phyloP scores from a whole-genome alignment of 106 monocot genomes.

The Allium fistulosum region DNA sequence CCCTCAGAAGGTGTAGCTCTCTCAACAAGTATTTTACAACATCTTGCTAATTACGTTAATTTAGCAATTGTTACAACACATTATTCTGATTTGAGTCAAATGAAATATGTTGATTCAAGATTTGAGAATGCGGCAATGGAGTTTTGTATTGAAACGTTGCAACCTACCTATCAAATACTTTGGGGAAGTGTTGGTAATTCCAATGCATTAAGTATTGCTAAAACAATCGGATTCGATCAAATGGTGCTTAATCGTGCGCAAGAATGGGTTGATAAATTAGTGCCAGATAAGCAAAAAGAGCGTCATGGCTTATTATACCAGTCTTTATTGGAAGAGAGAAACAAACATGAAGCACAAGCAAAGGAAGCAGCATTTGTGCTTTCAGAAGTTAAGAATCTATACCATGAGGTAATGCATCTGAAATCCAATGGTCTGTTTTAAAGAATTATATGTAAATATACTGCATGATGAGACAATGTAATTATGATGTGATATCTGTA shows the following conservation, averaged over 20 bases:
- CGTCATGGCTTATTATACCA: conserved; percentile 69
- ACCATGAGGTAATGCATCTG: conserved; percentile 41
- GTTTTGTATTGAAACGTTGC: conserved; percentile 59
- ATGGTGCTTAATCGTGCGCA: conserved; percentile 56
- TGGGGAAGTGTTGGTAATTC: conserved; percentile 90
- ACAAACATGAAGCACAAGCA: conserved; percentile 46
- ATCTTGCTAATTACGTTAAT: conserved; percentile 39
- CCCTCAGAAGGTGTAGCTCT: conserved; percentile 91
- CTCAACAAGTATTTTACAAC: conserved; percentile 73
- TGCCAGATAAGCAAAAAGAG: conserved; percentile 76
- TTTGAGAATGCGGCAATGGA: conserved; percentile 98
- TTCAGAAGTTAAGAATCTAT: conserved; percentile 48
- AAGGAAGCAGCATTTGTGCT: conserved; percentile 55
- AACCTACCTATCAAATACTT: conserved; percentile 69
- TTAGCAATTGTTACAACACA: conserved; percentile 74
- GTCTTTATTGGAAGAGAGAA: conserved; percentile 62
- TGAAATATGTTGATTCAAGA: conserved; percentile 49
- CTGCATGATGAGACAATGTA: too few species aligned
- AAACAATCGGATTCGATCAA: conserved; percentile 75
- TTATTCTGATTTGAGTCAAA: conserved; percentile 65
- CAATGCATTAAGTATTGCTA: conserved; percentile 83
- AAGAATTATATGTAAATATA: too few species aligned
- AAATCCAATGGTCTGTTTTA: too few species aligned
- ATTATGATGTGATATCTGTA: too few species aligned
- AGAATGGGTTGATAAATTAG: conserved; percentile 65